Base-by-base conservation (phyloP, 208 protist genomes). In the Acanthamoeba lenticulata region DNA sequence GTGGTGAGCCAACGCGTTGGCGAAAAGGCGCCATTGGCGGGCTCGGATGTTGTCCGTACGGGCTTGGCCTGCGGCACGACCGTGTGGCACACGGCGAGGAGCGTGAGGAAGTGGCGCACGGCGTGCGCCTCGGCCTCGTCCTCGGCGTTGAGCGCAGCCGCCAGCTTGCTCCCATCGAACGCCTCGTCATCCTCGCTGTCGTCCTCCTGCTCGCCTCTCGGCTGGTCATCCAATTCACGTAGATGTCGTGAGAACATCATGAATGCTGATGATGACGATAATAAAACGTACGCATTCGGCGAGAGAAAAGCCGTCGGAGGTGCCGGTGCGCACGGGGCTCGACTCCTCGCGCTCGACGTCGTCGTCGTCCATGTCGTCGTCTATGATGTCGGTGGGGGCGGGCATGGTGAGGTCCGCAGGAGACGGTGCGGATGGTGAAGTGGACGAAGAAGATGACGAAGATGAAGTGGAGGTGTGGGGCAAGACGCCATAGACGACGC, bases 401-500 rank as follows among this genome's bases (percentile, higher is more conserved):
- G n/a, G n/a, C n/a, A n/a, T n/a, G n/a, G n/a, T n/a, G n/a, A n/a
- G n/a, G n/a, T n/a, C n/a, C n/a, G n/a, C n/a, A n/a, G n/a, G n/a
- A n/a, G n/a, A n/a, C n/a, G n/a, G n/a, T n/a, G n/a, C n/a, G n/a
- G n/a, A n/a, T n/a, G 9, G 19, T 9, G 49, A 19, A 57, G 49
- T 57, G 49, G 62, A 34, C 13, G 62, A 72, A 32, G 62, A 72
- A 32, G 62, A 72, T n/a, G n/a, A n/a, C n/a, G n/a, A n/a, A n/a
- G n/a, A n/a, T n/a, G n/a, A n/a, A n/a, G n/a, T n/a, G n/a, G n/a
- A n/a, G 15, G 74, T 85, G 1, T 55, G 74, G 3, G 74, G 38
- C n/a, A n/a, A 7, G 17, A 96, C 29, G 42, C 94, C 89, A 38
- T 95, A 94, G 29, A 96, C 57, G 36, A 21, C 29, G 4, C 96